These are phyloP conservation scores for Macrolepiota albuminosa DNA, from an alignment of 768 basidiomycete genomes.

Conservation along the genomic window DNA sequence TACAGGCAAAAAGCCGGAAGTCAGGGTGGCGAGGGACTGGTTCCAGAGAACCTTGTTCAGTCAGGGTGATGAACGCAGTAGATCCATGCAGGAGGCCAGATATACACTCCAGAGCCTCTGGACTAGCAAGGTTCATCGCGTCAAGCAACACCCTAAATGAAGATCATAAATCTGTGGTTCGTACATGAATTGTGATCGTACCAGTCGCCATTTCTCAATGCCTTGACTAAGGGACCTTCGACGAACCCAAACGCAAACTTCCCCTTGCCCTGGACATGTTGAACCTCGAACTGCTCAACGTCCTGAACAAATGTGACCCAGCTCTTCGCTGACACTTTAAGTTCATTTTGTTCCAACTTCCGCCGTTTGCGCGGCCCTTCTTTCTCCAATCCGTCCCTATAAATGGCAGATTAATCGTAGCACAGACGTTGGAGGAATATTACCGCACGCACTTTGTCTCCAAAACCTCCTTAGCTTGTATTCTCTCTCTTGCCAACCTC, in stretches of 20 bases:
- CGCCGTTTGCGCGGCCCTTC: slow-evolving; percentile 20
- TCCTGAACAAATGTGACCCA: slow-evolving; percentile 26
- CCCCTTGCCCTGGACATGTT: slow-evolving; percentile 82
- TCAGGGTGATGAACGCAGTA: slow-evolving; percentile 84
- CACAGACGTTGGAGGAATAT: not conserved
- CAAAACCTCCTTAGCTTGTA: slow-evolving; percentile 31
- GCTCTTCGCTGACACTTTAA: slow-evolving; percentile 13
- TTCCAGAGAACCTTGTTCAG: slow-evolving; percentile 89
- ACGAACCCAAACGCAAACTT: slow-evolving; percentile 94
- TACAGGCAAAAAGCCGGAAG: slow-evolving; percentile 96
- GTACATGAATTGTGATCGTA: slow-evolving; percentile 30
- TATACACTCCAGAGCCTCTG: slow-evolving; percentile 93
- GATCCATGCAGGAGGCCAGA: slow-evolving; percentile 84
- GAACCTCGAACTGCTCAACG: slow-evolving; percentile 78
- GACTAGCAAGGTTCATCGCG: slow-evolving; percentile 91
- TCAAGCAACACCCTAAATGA: slow-evolving; percentile 82
- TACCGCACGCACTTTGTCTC: slow-evolving; percentile 19
- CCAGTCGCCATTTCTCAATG: slow-evolving; percentile 88
- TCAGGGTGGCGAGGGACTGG: slow-evolving; percentile 89
- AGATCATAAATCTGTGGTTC: not conserved
- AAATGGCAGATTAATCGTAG: not conserved
- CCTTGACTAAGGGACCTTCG: slow-evolving; percentile 93
- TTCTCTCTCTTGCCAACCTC: slow-evolving; percentile 62
- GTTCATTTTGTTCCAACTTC: slow-evolving; percentile 10
- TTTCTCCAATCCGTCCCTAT: slow-evolving; percentile 24